These are phyloP conservation scores for Daldinia grandis DNA, from an alignment of 495 filamentous ascomycete species.

Conservation along the genomic window DNA sequence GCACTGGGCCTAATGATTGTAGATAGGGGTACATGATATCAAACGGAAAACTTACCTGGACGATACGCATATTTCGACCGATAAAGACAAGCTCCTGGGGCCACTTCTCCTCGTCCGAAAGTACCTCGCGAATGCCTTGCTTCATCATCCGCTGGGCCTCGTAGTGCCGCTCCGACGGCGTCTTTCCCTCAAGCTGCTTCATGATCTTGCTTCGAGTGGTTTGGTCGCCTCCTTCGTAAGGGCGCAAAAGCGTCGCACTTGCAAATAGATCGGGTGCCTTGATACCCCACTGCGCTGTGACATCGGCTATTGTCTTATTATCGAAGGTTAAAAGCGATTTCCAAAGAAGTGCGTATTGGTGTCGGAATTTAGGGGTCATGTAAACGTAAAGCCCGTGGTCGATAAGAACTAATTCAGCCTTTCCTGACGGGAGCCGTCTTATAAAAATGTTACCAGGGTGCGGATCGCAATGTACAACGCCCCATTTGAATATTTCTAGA, in stretches of 20 bases:
- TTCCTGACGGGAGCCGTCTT: conserved; percentile 79
- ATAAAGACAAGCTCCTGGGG: conserved; percentile 95
- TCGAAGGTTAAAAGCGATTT: conserved; percentile 92
- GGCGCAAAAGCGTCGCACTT: conserved; percentile 85
- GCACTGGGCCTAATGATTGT: neutral
- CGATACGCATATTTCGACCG: conserved; percentile 92
- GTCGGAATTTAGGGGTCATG: conserved; percentile 83
- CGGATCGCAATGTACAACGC: conserved; percentile 91
- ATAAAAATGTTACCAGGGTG: conserved; percentile 98
- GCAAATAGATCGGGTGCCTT: conserved; percentile 90
- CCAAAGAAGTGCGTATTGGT: conserved; percentile 93
- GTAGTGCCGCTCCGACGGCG: conserved; percentile 74
- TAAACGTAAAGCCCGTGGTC: conserved; percentile 96
- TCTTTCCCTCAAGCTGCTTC: conserved; percentile 59
- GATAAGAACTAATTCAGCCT: conserved; percentile 90
- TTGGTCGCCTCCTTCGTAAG: conserved; percentile 84
- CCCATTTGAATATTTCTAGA: conserved; percentile 92
- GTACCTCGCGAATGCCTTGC: conserved; percentile 81
- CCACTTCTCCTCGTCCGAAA: conserved; percentile 91
- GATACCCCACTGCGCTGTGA: conserved; percentile 84
- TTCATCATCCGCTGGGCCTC: conserved; percentile 87
- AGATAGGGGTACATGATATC: neutral
- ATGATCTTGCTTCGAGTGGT: conserved; percentile 68
- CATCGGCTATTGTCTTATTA: conserved; percentile 74
- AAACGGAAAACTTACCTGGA: conserved; percentile 54